Evolutionary conservation across 441 rosid species (phyloP).

Genomic region (Bocquillonia castaneifolia): DNA sequence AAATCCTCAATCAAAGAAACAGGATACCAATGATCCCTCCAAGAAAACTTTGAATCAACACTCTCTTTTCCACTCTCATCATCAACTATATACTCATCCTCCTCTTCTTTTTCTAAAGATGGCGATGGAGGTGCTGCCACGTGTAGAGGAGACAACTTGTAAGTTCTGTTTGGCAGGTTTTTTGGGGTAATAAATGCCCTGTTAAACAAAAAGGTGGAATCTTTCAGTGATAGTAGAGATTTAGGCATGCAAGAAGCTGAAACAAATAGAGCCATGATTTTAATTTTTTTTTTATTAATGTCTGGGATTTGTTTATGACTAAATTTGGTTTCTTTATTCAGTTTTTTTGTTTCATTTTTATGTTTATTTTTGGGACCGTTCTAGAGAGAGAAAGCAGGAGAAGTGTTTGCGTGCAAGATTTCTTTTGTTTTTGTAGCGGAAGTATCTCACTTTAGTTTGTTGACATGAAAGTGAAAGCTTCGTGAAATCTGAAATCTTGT

Average conservation of each 20-base stretch:
- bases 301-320: neutral
- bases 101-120: conserved; percentile 36
- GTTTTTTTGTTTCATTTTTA: too few species aligned
- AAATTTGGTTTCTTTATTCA: conserved; percentile 2
- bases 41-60: conserved; percentile 49
- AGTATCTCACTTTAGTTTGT: neutral
- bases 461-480: neutral
- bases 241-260: conserved; percentile 22
- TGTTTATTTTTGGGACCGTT: neutral
- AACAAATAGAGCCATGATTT: conserved; percentile 32
- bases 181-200: conserved; percentile 12
- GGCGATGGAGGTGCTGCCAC: conserved; percentile 55
- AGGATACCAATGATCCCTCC: conserved; percentile 93
- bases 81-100: conserved; percentile 18
- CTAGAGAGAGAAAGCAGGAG: neutral
- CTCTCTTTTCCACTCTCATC: conserved; percentile 39
- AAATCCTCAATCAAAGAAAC: conserved; percentile 75
- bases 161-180: conserved; percentile 7
- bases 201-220: conserved; percentile 6
- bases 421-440: neutral
- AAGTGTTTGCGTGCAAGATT: conserved; percentile 29
- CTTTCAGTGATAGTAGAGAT: conserved; percentile 14
- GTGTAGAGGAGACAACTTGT: conserved; percentile 31
- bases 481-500: too few species aligned
- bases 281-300: neutral